Conservation (phyloP, 2,329 filamentous ascomycete species). For the Cladosporium sp. region DNA sequence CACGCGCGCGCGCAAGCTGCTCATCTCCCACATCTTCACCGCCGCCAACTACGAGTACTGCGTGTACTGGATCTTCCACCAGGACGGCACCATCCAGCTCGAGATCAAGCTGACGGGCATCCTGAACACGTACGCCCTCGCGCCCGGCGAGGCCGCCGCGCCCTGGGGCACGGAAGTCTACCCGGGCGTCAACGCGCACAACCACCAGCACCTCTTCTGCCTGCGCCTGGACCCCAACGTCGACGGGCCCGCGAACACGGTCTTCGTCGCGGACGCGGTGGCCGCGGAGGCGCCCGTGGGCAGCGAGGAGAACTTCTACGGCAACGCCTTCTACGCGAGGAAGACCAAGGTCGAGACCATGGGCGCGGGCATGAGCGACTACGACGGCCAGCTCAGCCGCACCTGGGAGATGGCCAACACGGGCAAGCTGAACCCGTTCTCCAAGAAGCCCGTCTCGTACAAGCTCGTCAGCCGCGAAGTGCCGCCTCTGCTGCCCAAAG, state of each 20-base stretch:
- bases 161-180: slow-evolving; percentile 92
- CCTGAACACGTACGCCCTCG: slow-evolving; percentile 82
- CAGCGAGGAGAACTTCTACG: slow-evolving; percentile 75
- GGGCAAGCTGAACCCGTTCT: slow-evolving; percentile 74
- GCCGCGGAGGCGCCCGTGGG: slow-evolving; percentile 68
- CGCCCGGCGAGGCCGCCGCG: slow-evolving; percentile 70
- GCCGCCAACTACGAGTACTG: slow-evolving; percentile 95
- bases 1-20: slow-evolving; percentile 75
- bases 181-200: slow-evolving; percentile 86
- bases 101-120: slow-evolving; percentile 89
- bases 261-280: slow-evolving; percentile 75
- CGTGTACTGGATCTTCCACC: slow-evolving; percentile 80
- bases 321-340: slow-evolving; percentile 83
- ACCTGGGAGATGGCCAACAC: slow-evolving; percentile 91
- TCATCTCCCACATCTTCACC: slow-evolving; percentile 88
- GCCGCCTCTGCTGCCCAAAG: slow-evolving; percentile 70
- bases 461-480: slow-evolving; percentile 87
- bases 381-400: slow-evolving; percentile 69
- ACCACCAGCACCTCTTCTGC: slow-evolving; percentile 94
- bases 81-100: slow-evolving; percentile 85
- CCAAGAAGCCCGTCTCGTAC: slow-evolving; percentile 76
- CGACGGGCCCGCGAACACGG: slow-evolving; percentile 76
- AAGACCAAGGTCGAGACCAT: slow-evolving; percentile 73
- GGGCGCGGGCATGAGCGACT: slow-evolving; percentile 65
- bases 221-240: slow-evolving; percentile 81